These are phyloP conservation scores for Iris macrosiphon DNA, from an alignment of 106 monocot genomes.

Conservation along the genomic window DNA sequence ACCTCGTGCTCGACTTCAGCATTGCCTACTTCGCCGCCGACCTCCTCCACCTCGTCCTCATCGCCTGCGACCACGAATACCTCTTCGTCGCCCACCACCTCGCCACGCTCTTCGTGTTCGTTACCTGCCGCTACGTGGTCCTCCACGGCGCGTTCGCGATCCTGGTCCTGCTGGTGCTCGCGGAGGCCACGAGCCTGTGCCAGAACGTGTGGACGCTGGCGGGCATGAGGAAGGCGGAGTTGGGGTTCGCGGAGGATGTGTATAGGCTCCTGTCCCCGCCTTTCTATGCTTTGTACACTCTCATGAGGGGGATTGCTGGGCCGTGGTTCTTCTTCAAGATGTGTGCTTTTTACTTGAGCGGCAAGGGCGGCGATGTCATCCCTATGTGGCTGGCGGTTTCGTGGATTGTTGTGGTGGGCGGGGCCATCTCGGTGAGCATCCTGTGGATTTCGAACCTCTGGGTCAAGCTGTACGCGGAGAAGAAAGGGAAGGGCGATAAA, in stretches of 20 bases:
- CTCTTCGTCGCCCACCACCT: constrained; percentile 96
- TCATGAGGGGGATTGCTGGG: constrained; percentile 62
- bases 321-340: constrained; percentile 85
- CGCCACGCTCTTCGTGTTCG: constrained; percentile 93
- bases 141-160: constrained; percentile 67
- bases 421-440: constrained; percentile 79
- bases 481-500: constrained; percentile 17
- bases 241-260: constrained; percentile 31
- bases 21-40: constrained; percentile 80
- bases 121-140: constrained; percentile 73
- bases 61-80: constrained; percentile 54
- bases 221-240: constrained; percentile 40
- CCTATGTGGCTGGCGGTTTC: constrained; percentile 77
- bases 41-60: constrained; percentile 64
- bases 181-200: constrained; percentile 77
- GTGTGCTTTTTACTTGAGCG: constrained; percentile 59
- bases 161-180: constrained; percentile 65
- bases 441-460: constrained; percentile 81
- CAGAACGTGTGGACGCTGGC: constrained; percentile 95
- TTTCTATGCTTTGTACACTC: constrained; percentile 64
- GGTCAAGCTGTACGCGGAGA: constrained; percentile 63
- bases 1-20: constrained; percentile 82
- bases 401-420: constrained; percentile 82
- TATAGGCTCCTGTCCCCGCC: constrained; percentile 52
- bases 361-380: constrained; percentile 56